Base-by-base conservation (phyloP, 192 early-diverging fungal species). In the Backusella mclennaniae region DNA sequence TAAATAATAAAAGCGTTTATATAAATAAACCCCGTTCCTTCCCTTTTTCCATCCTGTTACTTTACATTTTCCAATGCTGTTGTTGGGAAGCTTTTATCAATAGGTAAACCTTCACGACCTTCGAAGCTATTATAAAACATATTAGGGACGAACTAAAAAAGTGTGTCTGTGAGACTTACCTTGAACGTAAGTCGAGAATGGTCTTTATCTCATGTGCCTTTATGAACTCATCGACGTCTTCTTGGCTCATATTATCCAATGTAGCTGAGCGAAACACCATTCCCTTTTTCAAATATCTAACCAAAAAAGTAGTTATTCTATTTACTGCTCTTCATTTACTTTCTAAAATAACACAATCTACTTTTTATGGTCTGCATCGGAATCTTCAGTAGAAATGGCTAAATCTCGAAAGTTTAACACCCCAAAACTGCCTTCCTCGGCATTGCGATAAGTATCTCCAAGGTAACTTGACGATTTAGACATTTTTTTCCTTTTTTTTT, bases 111-210 rank as follows among this genome's bases (percentile, higher is more conserved):
- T 33, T 68, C 44, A 44, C 59, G 29, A 4, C 63, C 46, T 74
- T 79, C 77, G 26, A 59, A n/a, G 0, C 71, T 73, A 36, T 14
- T 2, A 21, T 23, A 15, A 44, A 38, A 67, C 11, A 14, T 31
- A 29, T 31, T 31, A 23, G 23, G 11, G 19, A 26, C 0, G 8
- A 35, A 33, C 9, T 23, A 33, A 67, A 67, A 39, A 39, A 11
- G 15, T 39, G 19, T 69, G 19, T 15, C 35, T 26, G 26, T 68
- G 15, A 21, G 19, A 35, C 23, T 56, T 73, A 76, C 70, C 75
- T 80, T 56, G 83, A 79, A 42, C 85, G 80, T 17, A 86, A 69
- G 49, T 86, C 85, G 19, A 86, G 53, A 21, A 86, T 84, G 31
- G 81, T 83, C 19, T 69, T 85, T 36, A 86, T 80, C 2, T 73